phyloP scores from a whole-genome alignment of 108 stramenopile genomes.

The Heterococcus sp. region DNA sequence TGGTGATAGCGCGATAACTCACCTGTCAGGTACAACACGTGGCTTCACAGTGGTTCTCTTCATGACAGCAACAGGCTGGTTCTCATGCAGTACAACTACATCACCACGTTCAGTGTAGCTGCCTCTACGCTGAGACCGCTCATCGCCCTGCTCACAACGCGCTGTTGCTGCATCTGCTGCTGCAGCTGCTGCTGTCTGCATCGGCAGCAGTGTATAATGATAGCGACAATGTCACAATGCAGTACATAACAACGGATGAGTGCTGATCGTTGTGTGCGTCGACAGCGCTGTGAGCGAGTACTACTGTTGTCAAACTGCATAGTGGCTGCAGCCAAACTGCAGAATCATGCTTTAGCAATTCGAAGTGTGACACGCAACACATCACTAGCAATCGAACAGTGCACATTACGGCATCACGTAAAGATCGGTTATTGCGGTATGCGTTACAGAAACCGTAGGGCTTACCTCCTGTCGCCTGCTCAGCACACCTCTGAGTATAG shows the following conservation, averaged over 20 bases:
- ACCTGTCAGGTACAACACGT: too few species aligned
- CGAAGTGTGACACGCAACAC: neutral
- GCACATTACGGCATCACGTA: neutral
- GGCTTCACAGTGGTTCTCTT: too few species aligned
- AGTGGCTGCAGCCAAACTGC: neutral
- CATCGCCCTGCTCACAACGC: neutral
- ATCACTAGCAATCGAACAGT: neutral
- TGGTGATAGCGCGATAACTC: too few species aligned
- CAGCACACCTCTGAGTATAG: slow-evolving; percentile 21
- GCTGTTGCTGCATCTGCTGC: neutral
- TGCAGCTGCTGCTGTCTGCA: neutral
- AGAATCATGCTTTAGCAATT: neutral
- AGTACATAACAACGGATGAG: too few species aligned
- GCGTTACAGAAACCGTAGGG: neutral
- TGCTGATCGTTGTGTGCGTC: neutral
- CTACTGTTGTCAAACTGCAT: neutral
- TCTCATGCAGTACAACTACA: neutral
- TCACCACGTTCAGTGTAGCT: neutral
- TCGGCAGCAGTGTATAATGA: neutral
- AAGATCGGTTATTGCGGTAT: neutral
- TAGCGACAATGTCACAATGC: too few species aligned
- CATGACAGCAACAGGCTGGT: neutral
- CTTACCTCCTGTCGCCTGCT: slow-evolving; percentile 4
- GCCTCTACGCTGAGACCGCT: neutral
- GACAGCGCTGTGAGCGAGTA: neutral